Conservation (phyloP, 2,329 filamentous ascomycete species). For the Cryphonectria japonica region DNA sequence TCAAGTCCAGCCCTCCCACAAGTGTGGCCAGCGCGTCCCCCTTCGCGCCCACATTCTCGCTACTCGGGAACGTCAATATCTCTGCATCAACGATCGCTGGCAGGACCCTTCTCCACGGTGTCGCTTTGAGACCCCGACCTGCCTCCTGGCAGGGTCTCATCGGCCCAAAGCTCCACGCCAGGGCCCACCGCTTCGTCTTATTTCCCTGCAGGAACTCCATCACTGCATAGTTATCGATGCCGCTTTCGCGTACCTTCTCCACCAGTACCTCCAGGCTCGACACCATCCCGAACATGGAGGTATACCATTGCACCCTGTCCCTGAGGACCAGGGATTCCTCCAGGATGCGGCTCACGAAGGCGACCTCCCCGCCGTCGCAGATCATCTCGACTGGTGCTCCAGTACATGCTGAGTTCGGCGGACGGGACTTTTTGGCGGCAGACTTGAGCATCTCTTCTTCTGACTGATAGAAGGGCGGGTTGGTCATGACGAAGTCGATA, state of each 20-base stretch:
- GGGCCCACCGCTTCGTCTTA: conserved; percentile 81
- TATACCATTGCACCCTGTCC: conserved; percentile 80
- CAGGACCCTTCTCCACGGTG: conserved; percentile 47
- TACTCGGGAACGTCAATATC: conserved; percentile 50
- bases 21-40: conserved; percentile 46
- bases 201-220: conserved; percentile 77
- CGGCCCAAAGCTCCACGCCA: conserved; percentile 83
- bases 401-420: conserved; percentile 74
- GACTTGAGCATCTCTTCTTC: conserved; percentile 68
- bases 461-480: conserved; percentile 92
- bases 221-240: conserved; percentile 78
- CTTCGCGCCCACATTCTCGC: conserved; percentile 45
- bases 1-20: conserved; percentile 60
- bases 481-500: conserved; percentile 88
- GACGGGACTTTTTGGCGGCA: conserved; percentile 66
- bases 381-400: conserved; percentile 88
- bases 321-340: conserved; percentile 39
- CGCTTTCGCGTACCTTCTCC: conserved; percentile 57
- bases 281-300: conserved; percentile 85
- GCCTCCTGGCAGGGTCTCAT: conserved; percentile 61
- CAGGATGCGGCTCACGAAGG: conserved; percentile 82
- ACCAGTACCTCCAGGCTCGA: conserved; percentile 68
- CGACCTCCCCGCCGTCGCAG: conserved; percentile 72
- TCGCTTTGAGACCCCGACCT: conserved; percentile 49
- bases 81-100: conserved; percentile 47